Evolutionary conservation across 306 rosid species (phyloP), one percentile per base, ranked within the genome.

Genomic region (Trichosanthes cucumerina): DNA sequence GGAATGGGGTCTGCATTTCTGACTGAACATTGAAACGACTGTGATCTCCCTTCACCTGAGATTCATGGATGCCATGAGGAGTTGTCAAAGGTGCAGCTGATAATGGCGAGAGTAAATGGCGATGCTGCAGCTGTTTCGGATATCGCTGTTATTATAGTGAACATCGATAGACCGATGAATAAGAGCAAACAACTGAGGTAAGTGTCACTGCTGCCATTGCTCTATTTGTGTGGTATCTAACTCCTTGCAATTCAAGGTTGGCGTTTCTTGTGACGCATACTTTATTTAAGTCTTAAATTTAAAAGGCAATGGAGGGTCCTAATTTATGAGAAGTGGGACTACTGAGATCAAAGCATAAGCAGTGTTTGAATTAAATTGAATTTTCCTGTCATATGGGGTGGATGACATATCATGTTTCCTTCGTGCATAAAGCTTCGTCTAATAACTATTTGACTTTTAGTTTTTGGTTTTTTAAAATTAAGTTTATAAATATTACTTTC

Each of bases 1-100:
- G 92, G 97, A 79, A 89, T 71, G 24, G 92, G 92, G 79, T 85
- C 88, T 15, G 54, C 62, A n/a, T 1, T 6, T 69, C 83, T 4
- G 86, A 38, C 26, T 31, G 11, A 59, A 21, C 47, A 19, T 38
- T 28, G 68, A 46, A 16, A 34, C 23, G 78, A n/a, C 59, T 66
- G 9, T 77, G 77, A 44, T 57, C 75, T 58, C 19, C 43, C 9
- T 79, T 60, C 84, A 50, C 43, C 28, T 68, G 76, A 8, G 10
- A 77, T 38, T 83, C 77, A 43, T 18, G 72, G 24, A 58, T 28
- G 59, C 54, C 23, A 72, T 33, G 64, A 76, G 58, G 56, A 71
- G 63, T 4, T 0, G 76, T 74, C 14, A 33, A 41, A 15, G 80
- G 78, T 28, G 46, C 33, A 7, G 66, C 21, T 19, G 80, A 47